Percentiles rank a stretch among this genome's conserved stretches.
Conservation (phyloP, 169 alveolate genomes). For the Cryptosporidium tyzzeri region DNA sequence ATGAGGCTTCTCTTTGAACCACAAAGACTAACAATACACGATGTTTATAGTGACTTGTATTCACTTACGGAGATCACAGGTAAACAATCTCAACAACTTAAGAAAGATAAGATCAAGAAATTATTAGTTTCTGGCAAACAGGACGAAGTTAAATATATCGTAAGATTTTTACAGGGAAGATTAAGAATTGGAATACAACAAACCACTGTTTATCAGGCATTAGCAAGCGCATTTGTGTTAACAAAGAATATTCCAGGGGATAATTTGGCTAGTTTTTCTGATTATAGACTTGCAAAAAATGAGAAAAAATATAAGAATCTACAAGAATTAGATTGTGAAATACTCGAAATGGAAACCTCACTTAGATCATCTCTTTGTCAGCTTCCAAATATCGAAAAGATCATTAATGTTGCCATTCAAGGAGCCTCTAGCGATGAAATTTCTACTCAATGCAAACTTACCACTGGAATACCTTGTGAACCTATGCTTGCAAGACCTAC, state of each 20-base stretch:
- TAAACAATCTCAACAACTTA: constrained; percentile 76
- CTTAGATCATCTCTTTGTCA: constrained; percentile 92
- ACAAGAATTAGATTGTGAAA: constrained; percentile 53
- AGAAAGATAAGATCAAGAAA: constrained; percentile 87
- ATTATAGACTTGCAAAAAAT: constrained; percentile 76
- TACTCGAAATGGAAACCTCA: constrained; percentile 85
- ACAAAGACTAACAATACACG: constrained; percentile 87
- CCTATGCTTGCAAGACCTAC: constrained; percentile 99
- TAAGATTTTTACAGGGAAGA: constrained; percentile 94
- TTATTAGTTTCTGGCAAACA: constrained; percentile 91
- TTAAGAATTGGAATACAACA: constrained; percentile 96
- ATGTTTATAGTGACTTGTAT: constrained; percentile 81
- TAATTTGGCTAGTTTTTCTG: constrained; percentile 77
- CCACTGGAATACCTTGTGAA: constrained; percentile 97
- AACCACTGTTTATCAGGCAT: constrained; percentile 91
- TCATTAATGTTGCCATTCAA: constrained; percentile 89
- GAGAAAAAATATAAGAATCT: constrained; percentile 46
- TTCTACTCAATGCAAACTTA: constrained; percentile 89
- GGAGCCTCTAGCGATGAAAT: constrained; percentile 85
- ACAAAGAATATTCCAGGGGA: constrained; percentile 82
- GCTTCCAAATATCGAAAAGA: constrained; percentile 92
- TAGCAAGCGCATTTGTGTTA: constrained; percentile 82
- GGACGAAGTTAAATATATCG: constrained; percentile 93
- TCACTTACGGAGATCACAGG: constrained; percentile 54
- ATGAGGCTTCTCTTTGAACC: constrained; percentile 84